Evolutionary conservation across 345 rosid species (phyloP).

Genomic region (Excoecaria cochinchinensis): DNA sequence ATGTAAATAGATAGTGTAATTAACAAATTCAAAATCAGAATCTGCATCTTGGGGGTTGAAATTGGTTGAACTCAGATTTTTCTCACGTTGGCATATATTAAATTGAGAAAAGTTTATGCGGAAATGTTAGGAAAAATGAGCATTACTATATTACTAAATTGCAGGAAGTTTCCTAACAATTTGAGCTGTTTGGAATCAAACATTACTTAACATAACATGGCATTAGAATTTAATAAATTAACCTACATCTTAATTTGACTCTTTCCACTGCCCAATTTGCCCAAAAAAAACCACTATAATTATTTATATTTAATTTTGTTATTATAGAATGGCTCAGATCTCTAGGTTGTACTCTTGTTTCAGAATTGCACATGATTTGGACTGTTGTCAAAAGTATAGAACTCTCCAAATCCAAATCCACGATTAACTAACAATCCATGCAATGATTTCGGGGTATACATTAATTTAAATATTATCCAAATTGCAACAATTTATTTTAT

Average conservation of each 20-base stretch:
- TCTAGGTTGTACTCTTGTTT: slow-evolving; percentile 3
- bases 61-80: too few relatives aligned
- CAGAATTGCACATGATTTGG: background rate
- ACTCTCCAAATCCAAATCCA: background rate
- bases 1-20: too few relatives aligned
- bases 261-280: background rate
- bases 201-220: background rate
- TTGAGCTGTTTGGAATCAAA: background rate
- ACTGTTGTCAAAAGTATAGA: background rate
- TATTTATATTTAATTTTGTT: background rate
- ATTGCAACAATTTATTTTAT: too few relatives aligned
- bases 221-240: background rate
- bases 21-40: background rate
- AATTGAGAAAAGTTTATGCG: background rate
- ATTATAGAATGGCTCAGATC: background rate
- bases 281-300: background rate
- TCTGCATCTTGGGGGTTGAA: background rate
- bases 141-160: background rate
- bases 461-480: background rate
- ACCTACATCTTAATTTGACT: background rate
- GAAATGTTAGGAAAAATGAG: too few relatives aligned
- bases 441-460: background rate
- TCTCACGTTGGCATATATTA: too few relatives aligned
- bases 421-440: background rate
- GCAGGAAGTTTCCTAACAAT: background rate